Conservation (phyloP, 1,284 basidiomycete species). For the Vanrija pseudolonga region DNA sequence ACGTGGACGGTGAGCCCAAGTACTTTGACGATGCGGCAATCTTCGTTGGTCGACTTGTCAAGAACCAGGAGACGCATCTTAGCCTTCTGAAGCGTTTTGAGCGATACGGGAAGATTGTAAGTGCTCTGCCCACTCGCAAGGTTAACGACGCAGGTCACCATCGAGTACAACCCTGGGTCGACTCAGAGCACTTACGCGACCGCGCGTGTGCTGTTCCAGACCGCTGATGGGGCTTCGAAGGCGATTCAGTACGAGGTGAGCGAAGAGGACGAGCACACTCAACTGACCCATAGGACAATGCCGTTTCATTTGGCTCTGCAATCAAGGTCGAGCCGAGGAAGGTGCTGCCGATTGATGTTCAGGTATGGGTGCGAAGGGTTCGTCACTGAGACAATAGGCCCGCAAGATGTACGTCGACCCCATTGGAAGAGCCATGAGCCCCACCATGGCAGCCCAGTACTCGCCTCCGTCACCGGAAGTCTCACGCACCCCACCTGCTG, state of each 20-base stretch:
- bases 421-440: conserved; percentile 24
- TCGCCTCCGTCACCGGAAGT: conserved; percentile 7
- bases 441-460: conserved; percentile 31
- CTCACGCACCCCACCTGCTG: too few species aligned
- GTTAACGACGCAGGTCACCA: conserved; percentile 13
- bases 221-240: conserved; percentile 13
- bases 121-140: not conserved
- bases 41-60: conserved; percentile 30
- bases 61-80: conserved; percentile 22
- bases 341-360: conserved; percentile 29
- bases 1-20: conserved; percentile 2
- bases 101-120: conserved; percentile 36
- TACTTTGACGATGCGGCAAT: conserved; percentile 35
- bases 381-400: not conserved
- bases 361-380: conserved; percentile 15
- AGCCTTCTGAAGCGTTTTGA: conserved; percentile 28
- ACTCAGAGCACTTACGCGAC: conserved; percentile 13
- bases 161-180: conserved; percentile 28
- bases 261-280: not conserved
- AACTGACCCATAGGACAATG: conserved; percentile 17
- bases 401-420: conserved; percentile 31
- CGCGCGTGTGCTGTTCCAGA: conserved; percentile 33
- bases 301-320: conserved; percentile 25
- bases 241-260: conserved; percentile 35
- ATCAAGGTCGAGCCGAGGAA: conserved; percentile 29